Evolutionary conservation across 2,329 filamentous ascomycete species (phyloP).

Genomic region (Arthroderma sp.): DNA sequence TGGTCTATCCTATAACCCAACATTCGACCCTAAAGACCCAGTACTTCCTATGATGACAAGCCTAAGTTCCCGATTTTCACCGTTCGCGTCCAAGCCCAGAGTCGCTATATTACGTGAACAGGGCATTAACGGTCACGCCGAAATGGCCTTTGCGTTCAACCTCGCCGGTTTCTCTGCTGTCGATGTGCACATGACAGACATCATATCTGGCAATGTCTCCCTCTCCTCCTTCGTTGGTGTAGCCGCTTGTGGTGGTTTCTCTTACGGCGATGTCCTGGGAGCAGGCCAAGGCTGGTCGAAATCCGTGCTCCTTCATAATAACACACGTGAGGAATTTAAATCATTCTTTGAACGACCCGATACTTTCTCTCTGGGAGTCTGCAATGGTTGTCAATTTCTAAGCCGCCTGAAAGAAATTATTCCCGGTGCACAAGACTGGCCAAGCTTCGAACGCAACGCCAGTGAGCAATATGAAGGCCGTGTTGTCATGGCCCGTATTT

Average conservation of each 20-base stretch:
- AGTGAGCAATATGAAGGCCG: conserved; percentile 85
- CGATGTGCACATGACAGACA: conserved; percentile 93
- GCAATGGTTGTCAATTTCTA: conserved; percentile 96
- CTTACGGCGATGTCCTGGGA: conserved; percentile 80
- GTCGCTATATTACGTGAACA: conserved; percentile 93
- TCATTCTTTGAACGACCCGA: conserved; percentile 76
- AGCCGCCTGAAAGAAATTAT: conserved; percentile 71
- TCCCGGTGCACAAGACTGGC: conserved; percentile 70
- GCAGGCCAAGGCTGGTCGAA: conserved; percentile 97
- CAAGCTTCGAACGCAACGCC: conserved; percentile 70
- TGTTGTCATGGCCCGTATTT: conserved; percentile 70
- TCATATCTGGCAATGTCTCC: conserved; percentile 64
- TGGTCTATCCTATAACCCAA: conserved; percentile 72
- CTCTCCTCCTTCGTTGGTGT: conserved; percentile 75
- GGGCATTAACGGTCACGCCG: conserved; percentile 88
- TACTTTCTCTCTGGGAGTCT: conserved; percentile 86
- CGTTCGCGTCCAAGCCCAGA: conserved; percentile 51
- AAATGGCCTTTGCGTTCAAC: conserved; percentile 95
- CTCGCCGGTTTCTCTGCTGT: conserved; percentile 81
- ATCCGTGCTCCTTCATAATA: conserved; percentile 70
- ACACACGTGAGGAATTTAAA: conserved; percentile 64
- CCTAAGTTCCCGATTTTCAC: conserved; percentile 41
- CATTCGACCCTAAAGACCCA: conserved; percentile 64
- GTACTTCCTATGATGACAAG: conserved; percentile 55
- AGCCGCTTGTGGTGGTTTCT: conserved; percentile 93